phyloP scores from a whole-genome alignment of 371 early-diverging fungal species.

The Catenaria anguillulae region DNA sequence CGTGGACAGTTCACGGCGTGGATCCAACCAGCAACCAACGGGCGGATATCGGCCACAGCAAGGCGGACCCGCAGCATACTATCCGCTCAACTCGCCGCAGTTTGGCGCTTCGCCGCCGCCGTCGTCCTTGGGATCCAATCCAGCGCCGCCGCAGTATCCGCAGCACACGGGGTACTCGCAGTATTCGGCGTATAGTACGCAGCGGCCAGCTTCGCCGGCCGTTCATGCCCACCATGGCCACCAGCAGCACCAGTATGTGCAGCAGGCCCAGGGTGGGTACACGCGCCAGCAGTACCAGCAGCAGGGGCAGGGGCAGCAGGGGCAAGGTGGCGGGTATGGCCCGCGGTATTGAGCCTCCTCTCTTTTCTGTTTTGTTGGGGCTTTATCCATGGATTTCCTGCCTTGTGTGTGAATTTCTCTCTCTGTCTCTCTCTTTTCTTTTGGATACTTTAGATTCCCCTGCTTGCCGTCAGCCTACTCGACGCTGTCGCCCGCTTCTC shows the following conservation, averaged over 20 bases:
- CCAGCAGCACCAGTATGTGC: neutral
- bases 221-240: neutral
- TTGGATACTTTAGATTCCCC: too few species aligned
- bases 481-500: too few species aligned
- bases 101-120: neutral
- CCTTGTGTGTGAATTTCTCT: too few species aligned
- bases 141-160: too few species aligned
- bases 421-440: too few species aligned
- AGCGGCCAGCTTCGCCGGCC: neutral
- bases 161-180: neutral
- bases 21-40: too few species aligned
- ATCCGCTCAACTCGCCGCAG: neutral
- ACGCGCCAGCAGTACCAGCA: neutral
- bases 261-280: neutral
- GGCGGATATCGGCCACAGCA: too few species aligned
- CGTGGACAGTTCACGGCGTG: neutral
- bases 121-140: neutral
- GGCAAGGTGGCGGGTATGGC: too few species aligned
- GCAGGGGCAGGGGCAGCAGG: neutral
- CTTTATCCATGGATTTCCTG: too few species aligned
- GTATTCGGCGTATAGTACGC: neutral
- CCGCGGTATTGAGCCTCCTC: too few species aligned
- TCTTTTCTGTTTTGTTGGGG: too few species aligned
- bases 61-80: neutral
- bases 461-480: too few species aligned